A percentile compares a stretch with the other conserved stretches of the same genome.
Conservation (phyloP, 768 basidiomycete species). For the Agrocybe pediades region DNA sequence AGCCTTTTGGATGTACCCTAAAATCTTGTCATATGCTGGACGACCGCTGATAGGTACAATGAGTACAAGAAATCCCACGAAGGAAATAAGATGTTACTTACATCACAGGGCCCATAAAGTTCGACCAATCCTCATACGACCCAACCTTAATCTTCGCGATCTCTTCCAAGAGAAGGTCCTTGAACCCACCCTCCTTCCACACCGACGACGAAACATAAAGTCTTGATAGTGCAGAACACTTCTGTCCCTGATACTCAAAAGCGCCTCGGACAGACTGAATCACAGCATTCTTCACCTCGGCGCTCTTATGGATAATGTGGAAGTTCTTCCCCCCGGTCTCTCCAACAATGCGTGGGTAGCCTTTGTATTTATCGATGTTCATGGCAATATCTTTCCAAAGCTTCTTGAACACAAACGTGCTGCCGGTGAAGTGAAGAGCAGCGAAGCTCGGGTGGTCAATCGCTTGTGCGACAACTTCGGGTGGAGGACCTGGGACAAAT, state of each 20-base stretch:
- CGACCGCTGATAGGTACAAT: slow-evolving; percentile 53
- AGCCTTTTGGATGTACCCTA: slow-evolving; percentile 81
- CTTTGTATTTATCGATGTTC: slow-evolving; percentile 85
- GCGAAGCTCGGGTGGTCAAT: slow-evolving; percentile 81
- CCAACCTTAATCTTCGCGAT: slow-evolving; percentile 88
- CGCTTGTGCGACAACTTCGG: slow-evolving; percentile 82
- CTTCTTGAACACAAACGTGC: slow-evolving; percentile 91
- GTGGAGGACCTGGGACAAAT: slow-evolving; percentile 89
- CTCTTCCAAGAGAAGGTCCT: slow-evolving; percentile 72
- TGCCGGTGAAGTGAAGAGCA: slow-evolving; percentile 95
- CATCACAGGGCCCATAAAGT: slow-evolving; percentile 99
- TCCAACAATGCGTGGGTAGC: slow-evolving; percentile 94
- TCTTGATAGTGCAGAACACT: slow-evolving; percentile 93
- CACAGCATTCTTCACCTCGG: slow-evolving; percentile 89
- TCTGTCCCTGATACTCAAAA: slow-evolving; percentile 99
- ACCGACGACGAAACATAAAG: slow-evolving; percentile 86
- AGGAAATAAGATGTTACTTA: slow-evolving; percentile 27
- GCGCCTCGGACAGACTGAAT: slow-evolving; percentile 84
- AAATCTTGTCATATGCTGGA: slow-evolving; percentile 88
- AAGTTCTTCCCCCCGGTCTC: slow-evolving; percentile 99
- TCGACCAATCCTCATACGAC: slow-evolving; percentile 66
- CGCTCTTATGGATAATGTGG: slow-evolving; percentile 87
- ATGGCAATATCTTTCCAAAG: slow-evolving; percentile 94
- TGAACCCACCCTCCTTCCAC: slow-evolving; percentile 85
- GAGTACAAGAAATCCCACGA: slow-evolving; percentile 3